These are phyloP conservation scores for Scedosporium dehoogii DNA, from an alignment of 2,329 filamentous ascomycete species.

Conservation along the genomic window DNA sequence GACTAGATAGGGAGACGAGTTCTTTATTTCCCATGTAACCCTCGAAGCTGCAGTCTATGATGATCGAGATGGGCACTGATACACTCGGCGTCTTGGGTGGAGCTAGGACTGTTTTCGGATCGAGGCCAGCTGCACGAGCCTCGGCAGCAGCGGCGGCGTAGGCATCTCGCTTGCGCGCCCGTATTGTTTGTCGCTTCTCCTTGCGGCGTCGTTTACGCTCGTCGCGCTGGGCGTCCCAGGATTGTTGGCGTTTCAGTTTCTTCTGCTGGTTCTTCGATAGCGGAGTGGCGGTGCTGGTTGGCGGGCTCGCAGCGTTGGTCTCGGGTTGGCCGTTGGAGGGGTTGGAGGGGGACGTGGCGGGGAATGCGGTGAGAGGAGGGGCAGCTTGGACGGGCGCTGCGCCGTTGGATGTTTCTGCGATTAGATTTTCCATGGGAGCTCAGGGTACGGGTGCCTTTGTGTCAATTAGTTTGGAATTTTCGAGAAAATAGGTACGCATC, in stretches of 20 bases:
- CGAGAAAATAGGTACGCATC: background rate
- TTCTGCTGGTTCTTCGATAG: constrained; percentile 67
- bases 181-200: constrained; percentile 40
- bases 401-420: background rate
- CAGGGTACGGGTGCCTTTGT: background rate
- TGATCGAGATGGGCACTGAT: constrained; percentile 65
- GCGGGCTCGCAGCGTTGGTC: background rate
- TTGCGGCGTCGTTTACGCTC: constrained; percentile 44
- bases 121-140: constrained; percentile 29
- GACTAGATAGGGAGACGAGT: constrained; percentile 68
- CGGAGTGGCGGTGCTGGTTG: background rate
- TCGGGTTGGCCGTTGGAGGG: background rate
- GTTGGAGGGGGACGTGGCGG: background rate
- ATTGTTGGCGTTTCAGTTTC: constrained; percentile 59
- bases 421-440: background rate
- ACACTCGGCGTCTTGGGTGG: constrained; percentile 27
- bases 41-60: constrained; percentile 91
- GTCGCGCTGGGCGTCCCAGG: constrained; percentile 66
- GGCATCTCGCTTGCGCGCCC: constrained; percentile 38
- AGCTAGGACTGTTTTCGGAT: constrained; percentile 23
- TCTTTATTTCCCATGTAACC: constrained; percentile 82
- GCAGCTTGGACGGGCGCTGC: background rate
- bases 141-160: constrained; percentile 39
- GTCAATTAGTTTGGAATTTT: background rate
- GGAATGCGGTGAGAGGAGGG: background rate